Evolutionary conservation across 1,139 yeast genomes (phyloP).

Genomic region (Saccharomyces pastorianus): DNA sequence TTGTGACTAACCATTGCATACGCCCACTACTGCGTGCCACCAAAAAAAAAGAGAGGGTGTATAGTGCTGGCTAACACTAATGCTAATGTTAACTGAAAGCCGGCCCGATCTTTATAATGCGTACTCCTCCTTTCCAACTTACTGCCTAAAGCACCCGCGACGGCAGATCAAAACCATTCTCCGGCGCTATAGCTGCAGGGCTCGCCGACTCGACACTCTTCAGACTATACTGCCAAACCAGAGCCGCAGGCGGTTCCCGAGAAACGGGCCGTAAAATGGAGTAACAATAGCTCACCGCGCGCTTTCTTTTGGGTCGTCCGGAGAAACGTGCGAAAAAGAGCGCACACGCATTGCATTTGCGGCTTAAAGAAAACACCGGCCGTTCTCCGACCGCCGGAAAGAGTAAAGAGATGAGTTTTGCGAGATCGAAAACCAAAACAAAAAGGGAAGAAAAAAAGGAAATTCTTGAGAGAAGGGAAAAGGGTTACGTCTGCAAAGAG

Average conservation of each 20-base stretch:
- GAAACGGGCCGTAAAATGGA: background rate
- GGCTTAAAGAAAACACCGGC: background rate
- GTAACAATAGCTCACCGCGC: background rate
- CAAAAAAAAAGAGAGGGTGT: no score
- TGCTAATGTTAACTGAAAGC: background rate
- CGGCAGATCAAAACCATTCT: background rate
- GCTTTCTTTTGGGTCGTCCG: background rate
- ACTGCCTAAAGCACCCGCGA: background rate
- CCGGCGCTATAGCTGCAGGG: background rate
- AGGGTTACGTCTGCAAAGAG: background rate
- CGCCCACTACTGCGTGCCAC: no score
- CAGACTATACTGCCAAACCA: background rate
- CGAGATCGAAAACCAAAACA: background rate
- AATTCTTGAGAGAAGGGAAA: background rate
- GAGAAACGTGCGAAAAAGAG: background rate
- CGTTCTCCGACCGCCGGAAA: background rate
- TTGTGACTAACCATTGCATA: no score
- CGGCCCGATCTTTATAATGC: background rate
- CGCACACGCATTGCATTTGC: background rate
- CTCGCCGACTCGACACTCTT: background rate
- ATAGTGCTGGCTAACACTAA: no score
- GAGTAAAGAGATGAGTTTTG: slow-evolving; percentile 1
- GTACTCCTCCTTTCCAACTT: background rate
- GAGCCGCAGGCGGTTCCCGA: background rate
- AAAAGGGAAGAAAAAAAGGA: background rate